Evolutionary conservation across 306 rosid species (phyloP), one percentile per base, ranked within the genome.

Genomic region (Citrullus colocynthis): DNA sequence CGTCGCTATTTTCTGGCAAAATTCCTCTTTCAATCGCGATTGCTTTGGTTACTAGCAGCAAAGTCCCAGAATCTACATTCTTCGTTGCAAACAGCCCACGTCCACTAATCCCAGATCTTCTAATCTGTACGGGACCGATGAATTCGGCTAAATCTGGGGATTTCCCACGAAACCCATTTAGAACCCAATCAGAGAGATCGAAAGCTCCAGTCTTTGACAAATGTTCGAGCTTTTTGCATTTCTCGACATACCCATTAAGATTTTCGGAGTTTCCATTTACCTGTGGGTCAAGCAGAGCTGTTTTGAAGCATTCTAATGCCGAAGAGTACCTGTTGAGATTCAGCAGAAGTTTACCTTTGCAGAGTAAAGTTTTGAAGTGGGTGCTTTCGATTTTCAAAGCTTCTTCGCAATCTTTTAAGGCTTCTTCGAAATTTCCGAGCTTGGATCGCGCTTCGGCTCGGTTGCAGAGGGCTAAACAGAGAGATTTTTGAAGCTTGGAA

Each of bases 151-250:
- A 91, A 24, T 90, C 97, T 21, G 93, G 96, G 6, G 80, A 59
- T 85, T 86, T 92, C 3, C 92, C 97, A 0, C 74, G 78, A 39
- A 86, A 90, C 75, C 93, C 89, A 61, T 28, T 84, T 3, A 80
- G 58, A 39, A 92, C 86, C 98, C 98, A 95, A 41, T 92, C 93
- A 0, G 97, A 92, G n/a, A 95, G 84, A 79, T 95, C 96, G 24
- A 92, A 70, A 63, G 78, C 86, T 60, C 98, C 97, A 0, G 96
- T 88, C 39, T 79, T 87, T 0, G 97, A 86, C 56, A 89, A 84
- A 85, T 82, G 72, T 18, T 90, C 96, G 36, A 92, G 90, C 82
- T 75, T 90, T 83, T 87, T 89, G 85, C 91, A 92, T 74, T 84
- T 92, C 84, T 92, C 89, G 61, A 90, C 73, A 77, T 86, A 87